Conservation (phyloP, 768 basidiomycete genomes). For the Mycena vulgaris region DNA sequence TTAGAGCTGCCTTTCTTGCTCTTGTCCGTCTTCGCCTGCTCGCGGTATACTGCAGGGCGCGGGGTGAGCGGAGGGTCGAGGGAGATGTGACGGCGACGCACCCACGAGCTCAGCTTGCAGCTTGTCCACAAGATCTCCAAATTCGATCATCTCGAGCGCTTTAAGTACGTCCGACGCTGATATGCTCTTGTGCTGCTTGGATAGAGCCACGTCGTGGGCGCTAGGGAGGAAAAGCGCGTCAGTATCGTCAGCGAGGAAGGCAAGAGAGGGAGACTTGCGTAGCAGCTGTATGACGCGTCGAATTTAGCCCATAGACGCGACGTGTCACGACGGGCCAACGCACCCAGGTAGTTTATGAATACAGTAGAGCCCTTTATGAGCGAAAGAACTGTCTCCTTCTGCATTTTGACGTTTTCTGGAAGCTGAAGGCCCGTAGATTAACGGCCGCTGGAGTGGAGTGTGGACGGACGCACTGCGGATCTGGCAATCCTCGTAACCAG, state of each 20-base stretch:
- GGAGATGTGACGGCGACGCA: conserved; percentile 48
- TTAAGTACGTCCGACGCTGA: conserved; percentile 92
- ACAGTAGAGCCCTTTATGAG: conserved; percentile 92
- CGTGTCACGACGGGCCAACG: conserved; percentile 46
- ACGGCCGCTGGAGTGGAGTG: not conserved
- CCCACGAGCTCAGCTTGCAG: conserved; percentile 78
- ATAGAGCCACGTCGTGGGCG: conserved; percentile 90
- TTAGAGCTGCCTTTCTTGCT: conserved; percentile 56
- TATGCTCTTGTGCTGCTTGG: conserved; percentile 90
- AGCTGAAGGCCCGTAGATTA: conserved; percentile 62
- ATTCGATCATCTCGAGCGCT: conserved; percentile 85
- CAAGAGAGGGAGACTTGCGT: conserved; percentile 54
- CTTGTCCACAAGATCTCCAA: conserved; percentile 76
- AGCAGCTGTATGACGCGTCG: conserved; percentile 56
- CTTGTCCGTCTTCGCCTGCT: conserved; percentile 74
- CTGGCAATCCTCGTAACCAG: conserved; percentile 90
- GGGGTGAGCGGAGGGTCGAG: not conserved
- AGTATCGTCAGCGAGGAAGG: not conserved
- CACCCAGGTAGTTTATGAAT: conserved; percentile 95
- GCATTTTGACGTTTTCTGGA: conserved; percentile 87
- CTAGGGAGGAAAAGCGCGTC: conserved; percentile 55
- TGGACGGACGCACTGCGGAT: conserved; percentile 72
- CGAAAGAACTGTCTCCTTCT: conserved; percentile 91
- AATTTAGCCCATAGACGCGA: conserved; percentile 14
- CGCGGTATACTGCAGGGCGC: conserved; percentile 70